Evolutionary conservation across 2,329 filamentous ascomycete genomes (phyloP).

Genomic region (Pseudogymnoascus sp.): DNA sequence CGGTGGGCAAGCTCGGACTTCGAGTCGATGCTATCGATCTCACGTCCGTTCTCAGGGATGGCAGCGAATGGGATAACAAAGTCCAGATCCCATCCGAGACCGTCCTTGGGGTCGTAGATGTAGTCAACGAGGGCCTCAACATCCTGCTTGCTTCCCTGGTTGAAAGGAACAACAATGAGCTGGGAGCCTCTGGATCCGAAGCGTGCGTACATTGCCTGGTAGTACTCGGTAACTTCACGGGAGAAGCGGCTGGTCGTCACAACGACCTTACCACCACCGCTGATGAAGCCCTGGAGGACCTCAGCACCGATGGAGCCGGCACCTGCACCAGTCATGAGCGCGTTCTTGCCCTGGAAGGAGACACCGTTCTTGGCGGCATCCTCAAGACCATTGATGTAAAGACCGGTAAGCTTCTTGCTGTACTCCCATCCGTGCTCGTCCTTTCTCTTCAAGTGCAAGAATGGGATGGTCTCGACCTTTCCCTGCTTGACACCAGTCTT

Average conservation of each 20-base stretch:
- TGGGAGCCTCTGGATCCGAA: constrained; percentile 91
- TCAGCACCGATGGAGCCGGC: constrained; percentile 97
- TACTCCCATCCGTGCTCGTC: constrained; percentile 95
- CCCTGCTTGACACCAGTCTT: constrained; percentile 52
- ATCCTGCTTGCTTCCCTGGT: constrained; percentile 97
- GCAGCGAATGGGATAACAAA: constrained; percentile 94
- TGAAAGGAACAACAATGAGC: constrained; percentile 96
- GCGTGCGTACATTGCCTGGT: constrained; percentile 95
- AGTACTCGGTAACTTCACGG: constrained; percentile 96
- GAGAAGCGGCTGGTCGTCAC: constrained; percentile 97
- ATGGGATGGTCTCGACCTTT: constrained; percentile 95
- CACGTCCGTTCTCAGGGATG: constrained; percentile 93
- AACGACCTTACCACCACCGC: constrained; percentile 90
- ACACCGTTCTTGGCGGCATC: constrained; percentile 80
- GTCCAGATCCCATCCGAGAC: constrained; percentile 96
- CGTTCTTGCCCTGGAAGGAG: constrained; percentile 90
- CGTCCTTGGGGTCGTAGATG: constrained; percentile 93
- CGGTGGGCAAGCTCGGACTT: constrained; percentile 96
- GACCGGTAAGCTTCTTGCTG: constrained; percentile 93
- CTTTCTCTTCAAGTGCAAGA: constrained; percentile 93
- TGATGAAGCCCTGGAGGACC: constrained; percentile 90
- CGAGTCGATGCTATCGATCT: constrained; percentile 94
- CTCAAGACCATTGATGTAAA: constrained; percentile 88
- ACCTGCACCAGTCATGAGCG: constrained; percentile 95
- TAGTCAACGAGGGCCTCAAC: constrained; percentile 90